phyloP scores from a whole-genome alignment of 805 yeast species.

The Teunomyces panamensis region DNA sequence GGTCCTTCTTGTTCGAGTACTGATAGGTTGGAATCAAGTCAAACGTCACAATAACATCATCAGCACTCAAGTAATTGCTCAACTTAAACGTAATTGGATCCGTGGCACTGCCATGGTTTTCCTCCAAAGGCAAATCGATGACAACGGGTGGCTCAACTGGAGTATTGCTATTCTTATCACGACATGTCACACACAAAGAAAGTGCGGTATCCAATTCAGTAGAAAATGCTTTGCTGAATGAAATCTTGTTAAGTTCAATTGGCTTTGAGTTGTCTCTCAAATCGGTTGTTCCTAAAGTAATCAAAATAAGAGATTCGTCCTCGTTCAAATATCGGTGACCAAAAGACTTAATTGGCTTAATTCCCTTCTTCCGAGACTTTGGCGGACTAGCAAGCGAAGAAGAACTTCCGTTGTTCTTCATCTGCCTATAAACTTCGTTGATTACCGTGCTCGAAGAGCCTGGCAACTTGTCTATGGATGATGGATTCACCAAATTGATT shows the following conservation, averaged over 20 bases:
- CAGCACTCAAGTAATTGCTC: constrained; percentile 40
- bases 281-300: constrained; percentile 87
- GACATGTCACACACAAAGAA: constrained; percentile 59
- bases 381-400: constrained; percentile 14
- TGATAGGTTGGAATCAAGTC: constrained; percentile 90
- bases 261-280: constrained; percentile 57
- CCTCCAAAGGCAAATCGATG: constrained; percentile 81
- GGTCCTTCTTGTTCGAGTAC: constrained; percentile 33
- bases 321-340: constrained; percentile 73
- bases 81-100: constrained; percentile 76
- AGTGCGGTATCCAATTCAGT: constrained; percentile 88
- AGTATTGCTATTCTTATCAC: constrained; percentile 23
- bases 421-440: constrained; percentile 38
- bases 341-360: constrained; percentile 70
- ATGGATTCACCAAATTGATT: constrained; percentile 15
- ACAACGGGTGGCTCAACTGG: constrained; percentile 55
- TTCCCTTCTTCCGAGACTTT: constrained; percentile 16
- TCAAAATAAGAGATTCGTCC: constrained; percentile 67
- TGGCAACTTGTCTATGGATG: constrained; percentile 37
- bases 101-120: constrained; percentile 61
- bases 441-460: constrained; percentile 30
- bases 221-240: constrained; percentile 69
- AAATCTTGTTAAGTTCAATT: constrained; percentile 68
- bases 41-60: constrained; percentile 62
- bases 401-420: constrained; percentile 26